A percentile compares a stretch with the other conserved stretches of the same genome.
Conservation (phyloP, 805 yeast genomes). For the Metahyphopichia silvanorum region DNA sequence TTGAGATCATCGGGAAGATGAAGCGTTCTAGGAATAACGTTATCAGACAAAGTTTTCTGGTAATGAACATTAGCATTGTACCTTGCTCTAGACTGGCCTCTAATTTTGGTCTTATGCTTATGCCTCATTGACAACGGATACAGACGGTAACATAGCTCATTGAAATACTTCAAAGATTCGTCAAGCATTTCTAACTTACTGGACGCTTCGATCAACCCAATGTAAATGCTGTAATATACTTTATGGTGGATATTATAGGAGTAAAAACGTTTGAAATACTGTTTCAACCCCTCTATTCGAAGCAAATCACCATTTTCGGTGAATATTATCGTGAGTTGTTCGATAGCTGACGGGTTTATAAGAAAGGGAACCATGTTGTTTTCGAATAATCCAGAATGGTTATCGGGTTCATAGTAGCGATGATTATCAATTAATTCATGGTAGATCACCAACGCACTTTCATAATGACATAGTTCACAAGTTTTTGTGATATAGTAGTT, state of each 20-base stretch:
- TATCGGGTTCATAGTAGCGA: slow-evolving; percentile 10
- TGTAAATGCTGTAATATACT: slow-evolving; percentile 23
- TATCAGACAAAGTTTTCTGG: too few relatives aligned
- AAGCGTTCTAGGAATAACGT: too few relatives aligned
- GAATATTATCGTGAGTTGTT: slow-evolving; percentile 25
- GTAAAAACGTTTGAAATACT: slow-evolving; percentile 37
- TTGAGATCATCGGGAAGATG: too few relatives aligned
- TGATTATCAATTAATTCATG: slow-evolving; percentile 33
- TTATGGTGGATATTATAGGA: slow-evolving; percentile 27
- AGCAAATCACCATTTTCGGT: slow-evolving; percentile 19
- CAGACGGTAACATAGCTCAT: too few relatives aligned
- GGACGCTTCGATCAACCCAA: slow-evolving; percentile 29
- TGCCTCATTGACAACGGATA: too few relatives aligned
- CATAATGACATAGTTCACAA: slow-evolving; percentile 18
- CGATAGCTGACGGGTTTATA: slow-evolving; percentile 22
- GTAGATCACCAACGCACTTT: slow-evolving; percentile 31
- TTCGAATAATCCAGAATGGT: slow-evolving; percentile 4
- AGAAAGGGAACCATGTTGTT: slow-evolving; percentile 29
- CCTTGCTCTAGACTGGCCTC: too few relatives aligned
- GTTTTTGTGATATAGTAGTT: slow-evolving; percentile 21
- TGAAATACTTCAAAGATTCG: too few relatives aligned
- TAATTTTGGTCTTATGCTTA: too few relatives aligned
- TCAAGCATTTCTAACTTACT: slow-evolving; percentile 17
- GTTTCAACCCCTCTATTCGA: slow-evolving; percentile 26
- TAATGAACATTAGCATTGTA: too few relatives aligned